Base-by-base conservation (phyloP, 2,329 filamentous ascomycete species). In the Neoascochyta sp. region DNA sequence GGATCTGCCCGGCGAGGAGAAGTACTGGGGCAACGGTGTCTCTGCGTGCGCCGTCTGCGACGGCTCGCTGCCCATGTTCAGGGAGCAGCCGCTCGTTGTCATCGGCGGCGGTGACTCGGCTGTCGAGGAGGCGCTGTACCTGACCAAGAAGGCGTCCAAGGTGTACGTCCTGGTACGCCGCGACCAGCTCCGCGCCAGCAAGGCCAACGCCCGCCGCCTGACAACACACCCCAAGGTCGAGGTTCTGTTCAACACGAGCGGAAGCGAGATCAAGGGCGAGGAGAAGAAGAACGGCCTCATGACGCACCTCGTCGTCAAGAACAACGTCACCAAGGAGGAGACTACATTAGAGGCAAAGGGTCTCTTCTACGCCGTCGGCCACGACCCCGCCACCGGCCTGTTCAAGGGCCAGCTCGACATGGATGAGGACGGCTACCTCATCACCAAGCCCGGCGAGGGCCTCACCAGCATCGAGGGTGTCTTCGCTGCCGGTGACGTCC, bases 1-100 rank as follows among this genome's bases (percentile, higher is more conserved):
- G 32, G 72, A 83, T 62, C 77, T 98, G 25, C 72, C 80, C 9
- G 93, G 92, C 32, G 92, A 98, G 72, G 85, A 94, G 32, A 85
- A 81, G 64, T 98, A 88, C 77, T 98, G 93, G 93, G 89, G 95
- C 63, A 92, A 85, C 63, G 92, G 92, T 49, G 87, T 98, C 60
- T 92, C 84, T 29, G 92, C 92, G 27, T 98, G 92, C 67, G 92
- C 92, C 18, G 92, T 98, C 27, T 98, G 92, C 68, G 92, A 98
- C 60, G 92, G 92, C 44, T 92, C 89, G 27, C 83, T 96, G 25
- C 92, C 92, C 39, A 95, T 98, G 65, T 98, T 95, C 81, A 79
- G 90, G 52, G 87, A 95, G 67, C 94, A 95, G 75, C 90, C 85
- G 7, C 74, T 98, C 32, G 86, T 90, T 22, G 92, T 98, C 27